A percentile compares a stretch with the other conserved stretches of the same genome.
phyloP scores from a whole-genome alignment of 2,329 filamentous ascomycete species.

The Aspergillus sergii region DNA sequence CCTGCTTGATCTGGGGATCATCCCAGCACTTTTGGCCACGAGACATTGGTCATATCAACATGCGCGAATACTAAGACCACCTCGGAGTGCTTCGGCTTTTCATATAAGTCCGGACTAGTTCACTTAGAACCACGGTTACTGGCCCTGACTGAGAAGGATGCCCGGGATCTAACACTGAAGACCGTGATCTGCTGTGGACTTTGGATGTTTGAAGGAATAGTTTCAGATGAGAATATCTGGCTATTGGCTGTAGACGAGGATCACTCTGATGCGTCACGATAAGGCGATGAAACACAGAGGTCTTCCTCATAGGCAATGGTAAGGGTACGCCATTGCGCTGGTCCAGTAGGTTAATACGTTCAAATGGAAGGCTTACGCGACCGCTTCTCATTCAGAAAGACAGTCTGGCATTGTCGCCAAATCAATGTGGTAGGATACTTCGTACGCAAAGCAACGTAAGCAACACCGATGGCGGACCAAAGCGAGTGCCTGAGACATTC shows the following conservation, averaged over 20 bases:
- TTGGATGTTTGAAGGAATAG: neutral
- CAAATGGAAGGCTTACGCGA: neutral
- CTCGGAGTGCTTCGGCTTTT: neutral
- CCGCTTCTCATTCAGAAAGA: neutral
- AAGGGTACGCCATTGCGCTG: neutral
- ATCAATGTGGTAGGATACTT: neutral
- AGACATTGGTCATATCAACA: neutral
- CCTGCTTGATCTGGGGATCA: neutral
- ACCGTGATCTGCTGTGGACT: neutral
- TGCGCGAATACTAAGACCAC: neutral
- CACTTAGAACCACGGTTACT: neutral
- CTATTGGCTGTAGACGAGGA: neutral
- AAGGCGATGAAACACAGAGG: neutral
- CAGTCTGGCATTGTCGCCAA: neutral
- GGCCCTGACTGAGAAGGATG: neutral
- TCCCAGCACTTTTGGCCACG: neutral
- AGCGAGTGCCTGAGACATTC: neutral
- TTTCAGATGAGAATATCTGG: neutral
- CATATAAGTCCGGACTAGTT: neutral
- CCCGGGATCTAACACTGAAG: neutral
- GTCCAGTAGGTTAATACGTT: neutral
- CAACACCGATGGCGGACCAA: neutral
- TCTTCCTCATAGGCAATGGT: neutral
- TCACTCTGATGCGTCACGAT: neutral
- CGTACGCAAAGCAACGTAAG: neutral